phyloP scores from a whole-genome alignment of 2,329 filamentous ascomycete species.

The Colletotrichum liaoningense region DNA sequence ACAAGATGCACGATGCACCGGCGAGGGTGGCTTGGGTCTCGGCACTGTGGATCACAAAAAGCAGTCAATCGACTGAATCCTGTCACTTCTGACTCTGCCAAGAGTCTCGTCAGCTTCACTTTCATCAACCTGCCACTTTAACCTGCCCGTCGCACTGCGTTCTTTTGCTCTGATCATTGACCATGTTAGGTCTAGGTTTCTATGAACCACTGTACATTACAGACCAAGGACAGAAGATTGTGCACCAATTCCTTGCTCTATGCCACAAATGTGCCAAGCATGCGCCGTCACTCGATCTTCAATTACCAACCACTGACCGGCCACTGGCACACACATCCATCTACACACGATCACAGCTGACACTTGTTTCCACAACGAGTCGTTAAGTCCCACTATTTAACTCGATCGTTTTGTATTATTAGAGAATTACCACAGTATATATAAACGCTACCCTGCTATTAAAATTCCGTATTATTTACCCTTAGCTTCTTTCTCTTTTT shows the following conservation, averaged over 20 bases:
- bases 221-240: neutral
- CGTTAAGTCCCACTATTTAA: neutral
- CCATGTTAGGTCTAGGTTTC: too few species aligned
- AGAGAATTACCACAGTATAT: too few species aligned
- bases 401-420: too few species aligned
- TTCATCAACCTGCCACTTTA: neutral
- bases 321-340: neutral
- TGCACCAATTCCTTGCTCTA: neutral
- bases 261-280: neutral
- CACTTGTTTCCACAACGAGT: neutral
- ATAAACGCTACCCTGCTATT: too few species aligned
- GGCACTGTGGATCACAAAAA: conserved; percentile 13
- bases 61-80: neutral
- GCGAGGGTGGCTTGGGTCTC: conserved; percentile 29
- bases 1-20: neutral
- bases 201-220: too few species aligned
- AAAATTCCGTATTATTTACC: too few species aligned
- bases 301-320: neutral
- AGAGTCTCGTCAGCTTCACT: conserved; percentile 26
- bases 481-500: too few species aligned
- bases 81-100: conserved; percentile 28
- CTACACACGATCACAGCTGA: neutral
- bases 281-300: neutral
- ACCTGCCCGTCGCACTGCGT: too few species aligned
- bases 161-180: neutral